A percentile compares a stretch with the other conserved stretches of the same genome.
Conservation (phyloP, 2,329 filamentous ascomycete genomes). For the Aspergillus sp. region DNA sequence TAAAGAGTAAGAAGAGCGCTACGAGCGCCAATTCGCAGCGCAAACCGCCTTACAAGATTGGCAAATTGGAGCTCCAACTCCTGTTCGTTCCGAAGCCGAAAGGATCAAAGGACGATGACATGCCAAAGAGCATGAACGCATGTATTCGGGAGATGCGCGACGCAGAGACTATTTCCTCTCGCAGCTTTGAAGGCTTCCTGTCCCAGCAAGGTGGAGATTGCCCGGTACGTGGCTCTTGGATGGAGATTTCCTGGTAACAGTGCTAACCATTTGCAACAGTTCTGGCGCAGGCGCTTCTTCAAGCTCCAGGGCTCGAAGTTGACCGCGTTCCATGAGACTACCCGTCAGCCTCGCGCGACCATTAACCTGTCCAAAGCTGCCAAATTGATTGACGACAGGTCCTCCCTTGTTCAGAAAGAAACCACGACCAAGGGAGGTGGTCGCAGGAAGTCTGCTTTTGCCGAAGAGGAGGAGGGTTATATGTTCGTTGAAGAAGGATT, state of each 20-base stretch:
- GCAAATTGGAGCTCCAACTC: conserved; percentile 86
- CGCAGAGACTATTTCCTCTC: conserved; percentile 68
- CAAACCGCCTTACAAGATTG: conserved; percentile 88
- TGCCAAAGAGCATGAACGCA: conserved; percentile 99
- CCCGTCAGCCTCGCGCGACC: conserved; percentile 86
- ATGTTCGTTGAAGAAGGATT: conserved; percentile 99
- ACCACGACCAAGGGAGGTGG: conserved; percentile 65
- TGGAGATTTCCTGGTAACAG: neutral
- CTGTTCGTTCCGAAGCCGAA: conserved; percentile 91
- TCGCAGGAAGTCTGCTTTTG: conserved; percentile 87
- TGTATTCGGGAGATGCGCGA: conserved; percentile 89
- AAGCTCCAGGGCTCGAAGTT: conserved; percentile 83
- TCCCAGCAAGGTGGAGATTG: conserved; percentile 98
- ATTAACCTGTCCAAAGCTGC: conserved; percentile 92
- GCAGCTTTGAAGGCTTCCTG: conserved; percentile 76
- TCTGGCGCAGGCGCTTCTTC: conserved; percentile 97
- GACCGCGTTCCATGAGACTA: conserved; percentile 92
- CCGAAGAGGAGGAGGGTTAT: conserved; percentile 97
- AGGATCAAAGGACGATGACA: conserved; percentile 78
- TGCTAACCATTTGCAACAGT: conserved; percentile 46
- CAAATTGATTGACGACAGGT: conserved; percentile 87
- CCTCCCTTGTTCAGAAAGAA: conserved; percentile 72
- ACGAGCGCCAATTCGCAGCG: conserved; percentile 49
- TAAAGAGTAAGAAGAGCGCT: conserved; percentile 83
- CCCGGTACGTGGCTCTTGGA: conserved; percentile 56